Percentiles rank a stretch among this genome's conserved stretches.
Evolutionary conservation across 352 stramenopile species (phyloP).

Genomic region (Saprolegnia diclina): DNA sequence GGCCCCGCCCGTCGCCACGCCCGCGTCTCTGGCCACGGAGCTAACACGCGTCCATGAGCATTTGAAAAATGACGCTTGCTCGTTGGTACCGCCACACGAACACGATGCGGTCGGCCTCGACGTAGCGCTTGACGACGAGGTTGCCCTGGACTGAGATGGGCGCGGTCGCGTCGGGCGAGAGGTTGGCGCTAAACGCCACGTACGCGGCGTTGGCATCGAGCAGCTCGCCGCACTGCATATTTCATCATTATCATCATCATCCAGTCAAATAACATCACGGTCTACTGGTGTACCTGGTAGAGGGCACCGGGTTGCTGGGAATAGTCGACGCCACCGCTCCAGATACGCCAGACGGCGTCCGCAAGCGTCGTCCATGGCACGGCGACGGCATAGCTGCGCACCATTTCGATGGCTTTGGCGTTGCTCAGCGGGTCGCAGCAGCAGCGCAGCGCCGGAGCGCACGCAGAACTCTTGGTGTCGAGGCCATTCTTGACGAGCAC

Average conservation of each 20-base stretch:
- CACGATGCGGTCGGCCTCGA: background rate
- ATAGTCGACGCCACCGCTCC: background rate
- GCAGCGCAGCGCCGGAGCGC: background rate
- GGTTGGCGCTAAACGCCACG: background rate
- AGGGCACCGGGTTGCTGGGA: background rate
- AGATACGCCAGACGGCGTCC: background rate
- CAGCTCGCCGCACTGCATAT: background rate
- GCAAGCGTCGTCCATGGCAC: background rate
- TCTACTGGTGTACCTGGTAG: background rate
- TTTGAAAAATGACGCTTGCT: too few relatives aligned
- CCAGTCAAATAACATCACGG: too few relatives aligned
- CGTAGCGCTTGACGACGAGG: background rate
- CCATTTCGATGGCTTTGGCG: background rate
- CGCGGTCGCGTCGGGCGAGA: background rate
- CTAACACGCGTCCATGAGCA: background rate
- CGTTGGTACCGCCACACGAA: background rate
- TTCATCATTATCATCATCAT: too few relatives aligned
- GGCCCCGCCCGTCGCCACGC: background rate
- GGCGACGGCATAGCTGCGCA: background rate
- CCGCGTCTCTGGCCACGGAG: background rate
- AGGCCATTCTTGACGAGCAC: background rate
- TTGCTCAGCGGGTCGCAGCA: background rate
- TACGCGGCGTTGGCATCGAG: background rate
- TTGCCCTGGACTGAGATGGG: background rate
- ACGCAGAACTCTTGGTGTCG: background rate